Evolutionary conservation across 352 stramenopile genomes (phyloP).

Genomic region (Phytophthora hibernalis): DNA sequence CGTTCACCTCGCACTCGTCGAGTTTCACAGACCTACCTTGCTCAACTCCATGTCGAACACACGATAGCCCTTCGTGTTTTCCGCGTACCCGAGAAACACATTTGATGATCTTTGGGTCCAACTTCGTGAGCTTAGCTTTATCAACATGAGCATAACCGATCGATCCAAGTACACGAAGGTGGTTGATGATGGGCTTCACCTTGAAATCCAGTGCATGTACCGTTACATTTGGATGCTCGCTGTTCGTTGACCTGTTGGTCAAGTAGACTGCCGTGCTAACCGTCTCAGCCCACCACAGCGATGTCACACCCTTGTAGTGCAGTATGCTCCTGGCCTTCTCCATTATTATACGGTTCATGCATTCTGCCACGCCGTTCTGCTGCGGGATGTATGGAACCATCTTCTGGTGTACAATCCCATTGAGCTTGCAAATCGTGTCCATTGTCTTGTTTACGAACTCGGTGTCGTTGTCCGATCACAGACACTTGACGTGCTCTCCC

Average conservation of each 20-base stretch:
- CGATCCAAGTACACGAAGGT: constrained; percentile 40
- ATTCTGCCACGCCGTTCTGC: constrained; percentile 32
- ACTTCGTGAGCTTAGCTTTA: constrained; percentile 24
- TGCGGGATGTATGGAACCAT: constrained; percentile 19
- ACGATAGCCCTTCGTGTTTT: constrained; percentile 26
- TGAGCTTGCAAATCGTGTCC: not conserved
- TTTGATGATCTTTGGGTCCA: no score
- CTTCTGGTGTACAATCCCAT: constrained; percentile 24
- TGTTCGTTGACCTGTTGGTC: constrained; percentile 28
- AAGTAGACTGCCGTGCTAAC: constrained; percentile 38
- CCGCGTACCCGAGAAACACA: constrained; percentile 34
- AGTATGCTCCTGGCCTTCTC: constrained; percentile 38
- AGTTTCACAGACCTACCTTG: constrained; percentile 27
- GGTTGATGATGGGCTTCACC: constrained; percentile 7
- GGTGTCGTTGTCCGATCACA: constrained; percentile 38
- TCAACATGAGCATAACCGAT: constrained; percentile 37
- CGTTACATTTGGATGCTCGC: not conserved
- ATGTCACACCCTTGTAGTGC: constrained; percentile 31
- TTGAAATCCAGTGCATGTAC: constrained; percentile 31
- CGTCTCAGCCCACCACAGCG: constrained; percentile 41
- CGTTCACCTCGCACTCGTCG: constrained; percentile 26
- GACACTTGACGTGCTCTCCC: constrained; percentile 12
- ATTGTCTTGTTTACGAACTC: constrained; percentile 43
- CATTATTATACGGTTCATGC: constrained; percentile 35
- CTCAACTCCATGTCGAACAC: constrained; percentile 22